These are phyloP conservation scores for Camellia sinensis DNA, from an alignment of 148 eudicot species.

Conservation along the genomic window DNA sequence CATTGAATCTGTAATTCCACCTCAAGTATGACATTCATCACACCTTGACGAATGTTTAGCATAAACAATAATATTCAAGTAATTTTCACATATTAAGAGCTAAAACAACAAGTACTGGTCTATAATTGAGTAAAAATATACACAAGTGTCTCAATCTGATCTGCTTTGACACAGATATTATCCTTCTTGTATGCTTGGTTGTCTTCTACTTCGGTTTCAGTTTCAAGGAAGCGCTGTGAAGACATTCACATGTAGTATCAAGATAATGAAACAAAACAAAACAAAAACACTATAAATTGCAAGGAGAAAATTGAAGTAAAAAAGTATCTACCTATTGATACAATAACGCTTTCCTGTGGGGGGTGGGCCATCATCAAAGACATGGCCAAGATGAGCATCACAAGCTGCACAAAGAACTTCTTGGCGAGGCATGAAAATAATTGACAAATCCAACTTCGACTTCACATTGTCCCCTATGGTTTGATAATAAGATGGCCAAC, in stretches of 20 bases:
- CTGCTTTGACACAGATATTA: not conserved
- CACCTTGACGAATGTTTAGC: not conserved
- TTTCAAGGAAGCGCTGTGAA: constrained; percentile 67
- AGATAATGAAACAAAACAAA: no score
- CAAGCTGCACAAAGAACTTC: constrained; percentile 82
- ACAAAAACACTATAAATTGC: not conserved
- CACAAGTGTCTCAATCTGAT: not conserved
- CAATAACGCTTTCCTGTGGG: constrained; percentile 91
- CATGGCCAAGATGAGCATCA: constrained; percentile 89
- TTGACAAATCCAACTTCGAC: constrained; percentile 75
- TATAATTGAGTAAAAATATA: not conserved
- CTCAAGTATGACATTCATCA: not conserved
- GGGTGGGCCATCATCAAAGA: constrained; percentile 87
- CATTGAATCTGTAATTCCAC: not conserved
- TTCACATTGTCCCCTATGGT: constrained; percentile 77
- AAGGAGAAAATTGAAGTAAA: no score
- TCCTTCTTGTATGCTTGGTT: not conserved
- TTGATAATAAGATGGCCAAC: constrained; percentile 91
- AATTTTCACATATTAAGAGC: not conserved
- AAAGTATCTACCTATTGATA: constrained; percentile 62
- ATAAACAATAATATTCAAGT: not conserved
- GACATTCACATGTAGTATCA: not conserved
- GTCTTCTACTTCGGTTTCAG: constrained; percentile 47
- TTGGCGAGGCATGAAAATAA: constrained; percentile 87
- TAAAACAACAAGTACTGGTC: not conserved